Conservation (phyloP, 108 stramenopile species). For the Seminavis robusta region DNA sequence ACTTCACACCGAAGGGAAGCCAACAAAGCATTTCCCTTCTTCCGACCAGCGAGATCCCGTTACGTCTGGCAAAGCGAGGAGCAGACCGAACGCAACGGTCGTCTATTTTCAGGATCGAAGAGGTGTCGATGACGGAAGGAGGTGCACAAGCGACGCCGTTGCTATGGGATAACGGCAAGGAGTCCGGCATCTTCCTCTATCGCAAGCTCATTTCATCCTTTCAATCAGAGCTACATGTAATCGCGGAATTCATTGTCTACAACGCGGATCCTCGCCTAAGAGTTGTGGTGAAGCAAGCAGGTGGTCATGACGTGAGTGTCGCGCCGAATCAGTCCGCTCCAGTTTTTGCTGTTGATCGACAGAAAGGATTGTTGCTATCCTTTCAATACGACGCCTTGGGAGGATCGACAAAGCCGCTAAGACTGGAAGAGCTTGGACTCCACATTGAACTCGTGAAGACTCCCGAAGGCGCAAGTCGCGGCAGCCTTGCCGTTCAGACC, state of each 20-base stretch:
- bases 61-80: slow-evolving; percentile 73
- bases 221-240: slow-evolving; percentile 74
- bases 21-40: slow-evolving; percentile 59
- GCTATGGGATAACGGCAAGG: slow-evolving; percentile 58
- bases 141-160: slow-evolving; percentile 72
- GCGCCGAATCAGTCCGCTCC: slow-evolving; percentile 18
- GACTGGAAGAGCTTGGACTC: slow-evolving; percentile 62
- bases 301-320: slow-evolving; percentile 4
- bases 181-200: slow-evolving; percentile 73
- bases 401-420: slow-evolving; percentile 51
- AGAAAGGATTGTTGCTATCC: no score
- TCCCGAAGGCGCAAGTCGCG: slow-evolving; percentile 48
- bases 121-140: slow-evolving; percentile 65
- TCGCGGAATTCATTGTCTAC: slow-evolving; percentile 82
- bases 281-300: slow-evolving; percentile 23
- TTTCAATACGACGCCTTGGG: slow-evolving; percentile 29
- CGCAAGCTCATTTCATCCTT: slow-evolving; percentile 56
- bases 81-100: slow-evolving; percentile 57
- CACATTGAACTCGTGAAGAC: slow-evolving; percentile 52
- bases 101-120: slow-evolving; percentile 60
- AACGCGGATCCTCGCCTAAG: slow-evolving; percentile 53
- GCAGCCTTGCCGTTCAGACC: slow-evolving; percentile 80
- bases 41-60: slow-evolving; percentile 40
- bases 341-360: slow-evolving; percentile 12
- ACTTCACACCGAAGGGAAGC: slow-evolving; percentile 50